Evolutionary conservation across 441 rosid genomes (phyloP).

Genomic region (Cnidoscolus chayamansa): DNA sequence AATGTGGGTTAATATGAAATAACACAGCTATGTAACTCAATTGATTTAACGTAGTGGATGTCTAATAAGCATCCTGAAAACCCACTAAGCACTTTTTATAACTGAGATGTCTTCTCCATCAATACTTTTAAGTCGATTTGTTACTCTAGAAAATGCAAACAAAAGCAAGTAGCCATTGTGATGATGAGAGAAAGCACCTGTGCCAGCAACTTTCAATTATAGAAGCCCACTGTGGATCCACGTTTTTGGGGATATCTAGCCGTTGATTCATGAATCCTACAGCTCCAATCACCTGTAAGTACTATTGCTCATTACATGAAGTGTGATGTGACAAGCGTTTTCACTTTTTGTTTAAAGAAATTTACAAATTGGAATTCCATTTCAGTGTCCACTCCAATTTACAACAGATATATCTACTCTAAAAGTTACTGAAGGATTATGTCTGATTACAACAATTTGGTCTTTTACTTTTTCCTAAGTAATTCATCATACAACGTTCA

Average conservation of each 20-base stretch:
- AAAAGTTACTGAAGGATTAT: neutral
- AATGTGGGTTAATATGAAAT: neutral
- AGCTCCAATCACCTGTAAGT: conserved; percentile 85
- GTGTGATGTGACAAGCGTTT: neutral
- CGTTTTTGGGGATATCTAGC: conserved; percentile 71
- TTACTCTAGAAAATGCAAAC: conserved; percentile 3
- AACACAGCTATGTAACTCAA: neutral
- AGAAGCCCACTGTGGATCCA: conserved; percentile 78
- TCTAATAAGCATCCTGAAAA: conserved; percentile 8
- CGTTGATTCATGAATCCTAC: conserved; percentile 94
- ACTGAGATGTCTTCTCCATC: neutral
- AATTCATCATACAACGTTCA: conserved; percentile 5
- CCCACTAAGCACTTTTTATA: conserved; percentile 7
- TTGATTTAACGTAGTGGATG: conserved; percentile 5
- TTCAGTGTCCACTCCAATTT: neutral
- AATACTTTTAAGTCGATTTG: neutral
- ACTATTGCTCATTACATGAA: conserved; percentile 26
- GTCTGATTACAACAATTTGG: neutral
- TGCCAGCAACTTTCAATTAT: conserved; percentile 89
- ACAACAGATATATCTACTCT: neutral
- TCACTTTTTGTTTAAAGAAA: conserved; percentile 1
- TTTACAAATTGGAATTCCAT: neutral
- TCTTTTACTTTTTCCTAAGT: conserved; percentile 12
- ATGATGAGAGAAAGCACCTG: conserved; percentile 42
- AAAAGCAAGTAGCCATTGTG: neutral